These are phyloP conservation scores for Panaeolus papilionaceus DNA, from an alignment of 768 basidiomycete species.

Conservation along the genomic window DNA sequence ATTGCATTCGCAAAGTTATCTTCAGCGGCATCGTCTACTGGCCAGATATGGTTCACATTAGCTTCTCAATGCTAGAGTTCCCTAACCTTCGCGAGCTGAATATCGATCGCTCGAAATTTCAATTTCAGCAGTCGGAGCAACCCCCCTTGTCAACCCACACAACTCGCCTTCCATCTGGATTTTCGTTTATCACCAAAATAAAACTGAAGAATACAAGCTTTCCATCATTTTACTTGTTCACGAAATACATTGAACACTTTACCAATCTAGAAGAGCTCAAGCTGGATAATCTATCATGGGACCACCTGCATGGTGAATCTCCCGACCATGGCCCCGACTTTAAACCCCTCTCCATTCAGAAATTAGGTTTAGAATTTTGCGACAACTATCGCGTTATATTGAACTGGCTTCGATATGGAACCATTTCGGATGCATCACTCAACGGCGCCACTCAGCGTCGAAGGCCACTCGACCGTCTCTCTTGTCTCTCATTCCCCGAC, in stretches of 20 bases:
- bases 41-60: neutral
- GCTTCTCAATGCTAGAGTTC: neutral
- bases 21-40: constrained; percentile 29
- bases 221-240: constrained; percentile 50
- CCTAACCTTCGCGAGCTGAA: neutral
- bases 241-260: constrained; percentile 58
- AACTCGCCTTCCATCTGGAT: constrained; percentile 26
- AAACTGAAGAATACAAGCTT: constrained; percentile 42
- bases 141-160: neutral
- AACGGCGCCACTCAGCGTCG: constrained; percentile 11
- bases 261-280: constrained; percentile 49
- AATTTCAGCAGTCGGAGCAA: neutral
- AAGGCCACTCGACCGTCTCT: constrained; percentile 28
- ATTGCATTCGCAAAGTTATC: constrained; percentile 37
- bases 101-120: neutral
- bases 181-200: constrained; percentile 57
- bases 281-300: constrained; percentile 56
- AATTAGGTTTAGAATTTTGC: constrained; percentile 40
- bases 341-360: constrained; percentile 36
- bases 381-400: constrained; percentile 31
- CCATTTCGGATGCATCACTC: constrained; percentile 27
- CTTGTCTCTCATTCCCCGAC: constrained; percentile 33
- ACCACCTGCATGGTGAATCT: constrained; percentile 38
- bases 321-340: neutral
- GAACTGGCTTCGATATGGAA: constrained; percentile 34